These are phyloP conservation scores for Ogataea salicorniae DNA, from an alignment of 805 yeast genomes.

Conservation along the genomic window DNA sequence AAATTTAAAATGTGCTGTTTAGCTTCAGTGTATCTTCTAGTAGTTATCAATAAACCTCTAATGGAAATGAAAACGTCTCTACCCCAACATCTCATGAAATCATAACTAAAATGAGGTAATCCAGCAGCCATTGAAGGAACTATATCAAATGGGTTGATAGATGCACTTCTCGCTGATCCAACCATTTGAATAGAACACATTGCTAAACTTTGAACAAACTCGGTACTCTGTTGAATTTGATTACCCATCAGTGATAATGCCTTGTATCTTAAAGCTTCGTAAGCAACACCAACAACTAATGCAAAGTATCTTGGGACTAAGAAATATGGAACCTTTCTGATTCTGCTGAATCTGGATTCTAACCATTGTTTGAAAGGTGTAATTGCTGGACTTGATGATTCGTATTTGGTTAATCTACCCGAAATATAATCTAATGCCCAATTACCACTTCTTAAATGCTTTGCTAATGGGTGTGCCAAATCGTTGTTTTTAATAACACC, in stretches of 20 bases:
- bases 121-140: conserved; percentile 92
- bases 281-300: conserved; percentile 72
- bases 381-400: conserved; percentile 39
- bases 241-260: conserved; percentile 54
- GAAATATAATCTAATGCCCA: conserved; percentile 87
- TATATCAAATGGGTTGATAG: conserved; percentile 57
- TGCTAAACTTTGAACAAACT: conserved; percentile 75
- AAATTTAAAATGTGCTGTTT: conserved; percentile 76
- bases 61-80: conserved; percentile 88
- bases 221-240: conserved; percentile 54
- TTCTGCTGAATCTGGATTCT: conserved; percentile 52
- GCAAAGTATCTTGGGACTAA: conserved; percentile 86
- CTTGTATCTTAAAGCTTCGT: conserved; percentile 70
- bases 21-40: conserved; percentile 79
- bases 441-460: conserved; percentile 71
- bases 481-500: conserved; percentile 63
- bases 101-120: conserved; percentile 85
- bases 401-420: conserved; percentile 55
- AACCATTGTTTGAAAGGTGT: conserved; percentile 66
- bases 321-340: conserved; percentile 68
- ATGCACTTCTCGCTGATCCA: conserved; percentile 66
- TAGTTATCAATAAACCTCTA: conserved; percentile 72
- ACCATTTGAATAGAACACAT: conserved; percentile 84
- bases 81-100: conserved; percentile 98
- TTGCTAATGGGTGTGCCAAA: conserved; percentile 77